A percentile compares a stretch with the other conserved stretches of the same genome.
Evolutionary conservation across 1,139 yeast species (phyloP).

Genomic region (Geotrichum phurueaensis): DNA sequence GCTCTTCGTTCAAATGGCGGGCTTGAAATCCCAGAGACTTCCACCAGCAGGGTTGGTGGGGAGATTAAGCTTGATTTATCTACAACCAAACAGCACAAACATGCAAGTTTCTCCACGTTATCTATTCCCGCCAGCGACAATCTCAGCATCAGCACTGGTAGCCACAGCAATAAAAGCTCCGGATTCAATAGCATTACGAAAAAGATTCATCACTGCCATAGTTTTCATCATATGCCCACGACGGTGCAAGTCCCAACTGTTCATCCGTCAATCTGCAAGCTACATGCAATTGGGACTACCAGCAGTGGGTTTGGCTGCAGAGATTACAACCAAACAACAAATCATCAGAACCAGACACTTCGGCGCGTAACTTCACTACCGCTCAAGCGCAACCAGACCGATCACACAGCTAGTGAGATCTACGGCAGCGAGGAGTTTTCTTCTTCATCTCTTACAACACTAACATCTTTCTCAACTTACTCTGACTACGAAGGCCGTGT

Average conservation of each 20-base stretch:
- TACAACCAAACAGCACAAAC: neutral
- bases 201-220: neutral
- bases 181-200: conserved; percentile 20
- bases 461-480: neutral
- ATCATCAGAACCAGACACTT: neutral
- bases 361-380: conserved; percentile 5
- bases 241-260: neutral
- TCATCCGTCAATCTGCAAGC: neutral
- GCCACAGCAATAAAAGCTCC: no score
- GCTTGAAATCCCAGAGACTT: neutral
- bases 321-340: neutral
- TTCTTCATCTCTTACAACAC: neutral
- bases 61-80: neutral
- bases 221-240: neutral
- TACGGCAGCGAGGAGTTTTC: neutral
- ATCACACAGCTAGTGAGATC: neutral
- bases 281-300: conserved; percentile 2
- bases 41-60: neutral
- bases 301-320: neutral
- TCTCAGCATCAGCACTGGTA: neutral
- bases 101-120: neutral
- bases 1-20: neutral
- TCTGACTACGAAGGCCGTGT: conserved; percentile 2
- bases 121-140: neutral
- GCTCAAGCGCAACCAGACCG: neutral